Conservation (phyloP, 1,284 basidiomycete species). For the Leccinum pallidistipes region DNA sequence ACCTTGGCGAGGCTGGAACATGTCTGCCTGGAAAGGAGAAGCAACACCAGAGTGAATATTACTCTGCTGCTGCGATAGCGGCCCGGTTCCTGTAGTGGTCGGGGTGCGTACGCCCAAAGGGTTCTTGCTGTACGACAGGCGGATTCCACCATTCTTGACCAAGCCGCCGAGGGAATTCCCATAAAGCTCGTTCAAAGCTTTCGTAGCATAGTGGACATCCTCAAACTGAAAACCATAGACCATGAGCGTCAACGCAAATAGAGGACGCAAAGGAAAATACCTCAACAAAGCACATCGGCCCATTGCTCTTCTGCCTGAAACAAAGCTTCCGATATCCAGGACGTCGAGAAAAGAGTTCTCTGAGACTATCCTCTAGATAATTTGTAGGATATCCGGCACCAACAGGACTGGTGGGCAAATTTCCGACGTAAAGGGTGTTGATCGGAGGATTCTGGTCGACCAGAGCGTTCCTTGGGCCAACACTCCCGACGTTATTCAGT, state of each 20-base stretch:
- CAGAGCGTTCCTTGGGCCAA: slow-evolving; percentile 53
- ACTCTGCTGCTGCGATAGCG: slow-evolving; percentile 53
- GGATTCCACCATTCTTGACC: slow-evolving; percentile 93
- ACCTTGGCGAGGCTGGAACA: slow-evolving; percentile 39
- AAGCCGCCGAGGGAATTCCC: slow-evolving; percentile 89
- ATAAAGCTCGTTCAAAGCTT: slow-evolving; percentile 86
- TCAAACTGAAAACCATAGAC: slow-evolving; percentile 66
- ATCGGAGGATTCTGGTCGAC: slow-evolving; percentile 91
- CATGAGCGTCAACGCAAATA: slow-evolving; percentile 9
- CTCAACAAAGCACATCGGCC: slow-evolving; percentile 98
- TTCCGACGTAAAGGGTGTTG: slow-evolving; percentile 94
- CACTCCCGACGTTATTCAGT: slow-evolving; percentile 18
- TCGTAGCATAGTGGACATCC: slow-evolving; percentile 82
- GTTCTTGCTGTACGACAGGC: slow-evolving; percentile 95
- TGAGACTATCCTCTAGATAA: slow-evolving; percentile 82
- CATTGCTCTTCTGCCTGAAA: slow-evolving; percentile 94
- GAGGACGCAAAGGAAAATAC: slow-evolving; percentile 41
- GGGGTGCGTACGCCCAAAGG: slow-evolving; percentile 84
- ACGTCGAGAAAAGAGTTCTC: slow-evolving; percentile 76
- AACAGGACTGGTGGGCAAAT: slow-evolving; percentile 76
- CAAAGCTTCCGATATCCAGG: slow-evolving; percentile 90
- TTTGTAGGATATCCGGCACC: slow-evolving; percentile 62
- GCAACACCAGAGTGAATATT: slow-evolving; percentile 26
- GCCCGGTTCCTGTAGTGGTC: slow-evolving; percentile 54
- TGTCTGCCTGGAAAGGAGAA: slow-evolving; percentile 37